Conservation (phyloP, 2,329 filamentous ascomycete species). For the Sphaerulina populicola region DNA sequence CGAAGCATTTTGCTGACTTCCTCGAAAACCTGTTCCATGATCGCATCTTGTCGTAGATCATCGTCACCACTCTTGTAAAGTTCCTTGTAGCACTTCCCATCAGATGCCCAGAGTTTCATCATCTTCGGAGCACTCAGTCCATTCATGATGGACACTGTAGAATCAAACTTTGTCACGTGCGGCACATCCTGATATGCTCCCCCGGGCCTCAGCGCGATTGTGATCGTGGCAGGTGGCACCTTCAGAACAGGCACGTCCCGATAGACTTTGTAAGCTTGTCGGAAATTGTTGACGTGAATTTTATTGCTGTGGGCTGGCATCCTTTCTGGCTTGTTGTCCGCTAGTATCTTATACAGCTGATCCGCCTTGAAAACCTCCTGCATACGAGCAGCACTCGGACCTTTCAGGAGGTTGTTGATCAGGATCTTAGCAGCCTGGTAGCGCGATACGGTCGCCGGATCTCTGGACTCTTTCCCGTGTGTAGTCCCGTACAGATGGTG, state of each 20-base stretch:
- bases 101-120: constrained; percentile 67
- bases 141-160: constrained; percentile 73
- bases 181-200: constrained; percentile 71
- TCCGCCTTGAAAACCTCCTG: constrained; percentile 64
- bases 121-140: constrained; percentile 93
- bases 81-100: constrained; percentile 77
- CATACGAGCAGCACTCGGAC: constrained; percentile 56
- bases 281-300: constrained; percentile 54
- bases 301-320: constrained; percentile 27
- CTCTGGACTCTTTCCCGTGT: constrained; percentile 51
- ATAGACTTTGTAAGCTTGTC: constrained; percentile 55
- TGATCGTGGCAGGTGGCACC: constrained; percentile 84
- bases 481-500: constrained; percentile 79
- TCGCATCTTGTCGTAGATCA: constrained; percentile 87
- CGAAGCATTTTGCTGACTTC: constrained; percentile 86
- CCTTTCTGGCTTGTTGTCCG: constrained; percentile 51
- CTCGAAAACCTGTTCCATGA: constrained; percentile 98
- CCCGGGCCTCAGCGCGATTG: constrained; percentile 64
- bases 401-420: constrained; percentile 50
- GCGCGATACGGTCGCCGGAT: constrained; percentile 65
- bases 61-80: constrained; percentile 94
- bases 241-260: constrained; percentile 47
- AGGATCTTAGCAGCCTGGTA: constrained; percentile 64
- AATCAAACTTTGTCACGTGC: constrained; percentile 61
- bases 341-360: constrained; percentile 55